phyloP scores from a whole-genome alignment of 768 basidiomycete genomes.

The Rhizopogon vulgaris region DNA sequence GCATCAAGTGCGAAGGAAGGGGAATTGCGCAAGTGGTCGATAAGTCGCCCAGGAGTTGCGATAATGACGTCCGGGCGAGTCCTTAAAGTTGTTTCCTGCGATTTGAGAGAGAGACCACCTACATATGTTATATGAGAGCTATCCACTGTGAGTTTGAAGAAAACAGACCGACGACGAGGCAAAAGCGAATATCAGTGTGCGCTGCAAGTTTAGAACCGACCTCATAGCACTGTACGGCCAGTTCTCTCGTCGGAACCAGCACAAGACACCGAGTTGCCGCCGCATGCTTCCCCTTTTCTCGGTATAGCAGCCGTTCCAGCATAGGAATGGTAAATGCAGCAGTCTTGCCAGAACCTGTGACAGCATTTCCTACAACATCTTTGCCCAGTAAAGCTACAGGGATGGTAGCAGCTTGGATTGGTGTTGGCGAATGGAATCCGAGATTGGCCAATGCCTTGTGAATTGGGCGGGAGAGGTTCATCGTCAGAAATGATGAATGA shows the following conservation, averaged over 20 bases:
- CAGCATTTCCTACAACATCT: slow-evolving; percentile 92
- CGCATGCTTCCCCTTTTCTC: slow-evolving; percentile 83
- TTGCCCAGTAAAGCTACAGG: slow-evolving; percentile 92
- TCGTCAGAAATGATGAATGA: slow-evolving; percentile 81
- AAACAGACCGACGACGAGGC: slow-evolving; percentile 76
- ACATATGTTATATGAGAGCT: slow-evolving; percentile 7
- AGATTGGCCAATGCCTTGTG: slow-evolving; percentile 85
- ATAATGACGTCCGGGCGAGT: slow-evolving; percentile 90
- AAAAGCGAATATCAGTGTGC: slow-evolving; percentile 86
- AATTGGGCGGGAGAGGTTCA: slow-evolving; percentile 94
- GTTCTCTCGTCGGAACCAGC: slow-evolving; percentile 90
- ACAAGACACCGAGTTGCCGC: slow-evolving; percentile 87
- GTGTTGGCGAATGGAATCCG: slow-evolving; percentile 80
- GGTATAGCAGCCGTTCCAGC: slow-evolving; percentile 85
- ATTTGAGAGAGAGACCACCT: slow-evolving; percentile 92
- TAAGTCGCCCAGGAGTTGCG: slow-evolving; percentile 95
- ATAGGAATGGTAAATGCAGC: slow-evolving; percentile 96
- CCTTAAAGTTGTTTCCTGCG: slow-evolving; percentile 82
- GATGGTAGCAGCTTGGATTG: slow-evolving; percentile 91
- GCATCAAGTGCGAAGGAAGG: slow-evolving; percentile 89
- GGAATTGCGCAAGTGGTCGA: slow-evolving; percentile 96
- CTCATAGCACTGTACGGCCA: slow-evolving; percentile 93
- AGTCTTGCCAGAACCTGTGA: slow-evolving; percentile 98
- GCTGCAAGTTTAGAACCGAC: slow-evolving; percentile 81
- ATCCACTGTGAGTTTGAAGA: slow-evolving; percentile 1